Base-by-base conservation (phyloP, 306 rosid species). In the Sphenostylis stenocarpa region DNA sequence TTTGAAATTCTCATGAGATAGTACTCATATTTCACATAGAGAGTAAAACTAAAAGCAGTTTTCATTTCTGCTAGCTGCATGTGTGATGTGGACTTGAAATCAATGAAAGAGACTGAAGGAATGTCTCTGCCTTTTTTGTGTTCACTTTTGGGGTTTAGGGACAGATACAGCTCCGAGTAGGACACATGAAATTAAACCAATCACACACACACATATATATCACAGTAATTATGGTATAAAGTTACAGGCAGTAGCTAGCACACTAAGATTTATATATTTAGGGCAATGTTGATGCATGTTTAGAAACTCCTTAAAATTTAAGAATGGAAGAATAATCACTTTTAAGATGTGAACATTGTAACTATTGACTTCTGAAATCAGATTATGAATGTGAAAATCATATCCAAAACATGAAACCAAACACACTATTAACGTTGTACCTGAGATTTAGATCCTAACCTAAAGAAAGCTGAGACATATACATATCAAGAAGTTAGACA, bases 51-150 rank as follows among this genome's bases (percentile, higher is more conserved):
- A 52, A 79, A 65, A 80, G 73, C 8, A 39, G 63, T 72, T 66
- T 51, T 67, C 7, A 66, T 65, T 71, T 76, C 73, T 56, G 76
- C 52, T 65, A 28, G 63, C 67, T 75, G 70, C 70, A 65, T 70
- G 82, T 77, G 80, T 84, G 87, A 84, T 84, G 85, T 69, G 21
- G 85, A 84, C 85, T 20, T 70, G 82, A 64, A 76, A 70, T 70
- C 65, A 28, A 55, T 63, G 87, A 81, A 84, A 84, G 80, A 67
- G 85, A 84, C 85, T 58, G n/a, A 77, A 77, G 84, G 87, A 84
- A 84, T 84, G 85, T 80, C 82, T 49, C 51, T 60, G 60, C 49
- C 65, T 80, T 61, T 75, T 56, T 70, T 47, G 33, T 36, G 38
- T 75, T 76, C 72, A 48, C 68, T 56, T 68, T 81, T 69, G 17